Percentiles rank a stretch among this genome's conserved stretches.
Conservation (phyloP, 2,329 filamentous ascomycete genomes). For the Trichoderma arundinaceum region DNA sequence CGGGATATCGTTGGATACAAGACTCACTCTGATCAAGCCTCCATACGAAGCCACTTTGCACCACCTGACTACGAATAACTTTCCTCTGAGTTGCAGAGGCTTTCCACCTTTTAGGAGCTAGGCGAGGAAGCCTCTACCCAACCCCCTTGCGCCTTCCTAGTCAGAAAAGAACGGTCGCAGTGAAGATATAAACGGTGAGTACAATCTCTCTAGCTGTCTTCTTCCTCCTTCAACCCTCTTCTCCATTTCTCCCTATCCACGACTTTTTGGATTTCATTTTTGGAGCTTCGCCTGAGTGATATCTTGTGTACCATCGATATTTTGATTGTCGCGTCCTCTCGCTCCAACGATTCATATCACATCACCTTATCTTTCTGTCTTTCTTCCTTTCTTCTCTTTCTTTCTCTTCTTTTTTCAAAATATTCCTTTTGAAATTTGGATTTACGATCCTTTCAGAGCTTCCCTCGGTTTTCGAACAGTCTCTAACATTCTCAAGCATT, state of each 20-base stretch:
- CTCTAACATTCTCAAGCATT: background rate
- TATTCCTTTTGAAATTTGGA: background rate
- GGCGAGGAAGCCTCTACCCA: background rate
- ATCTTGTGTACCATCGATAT: background rate
- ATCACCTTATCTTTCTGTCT: too few relatives aligned
- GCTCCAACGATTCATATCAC: background rate
- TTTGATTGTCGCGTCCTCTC: slow-evolving; percentile 14
- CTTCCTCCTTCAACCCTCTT: background rate
- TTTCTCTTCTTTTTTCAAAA: background rate
- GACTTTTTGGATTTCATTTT: slow-evolving; percentile 16
- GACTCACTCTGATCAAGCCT: background rate
- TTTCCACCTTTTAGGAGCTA: background rate
- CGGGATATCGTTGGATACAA: slow-evolving; percentile 9
- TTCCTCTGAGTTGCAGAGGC: background rate
- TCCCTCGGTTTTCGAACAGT: background rate
- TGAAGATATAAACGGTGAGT: background rate
- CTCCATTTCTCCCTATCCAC: background rate
- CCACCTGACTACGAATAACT: background rate
- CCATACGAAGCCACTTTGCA: too few relatives aligned
- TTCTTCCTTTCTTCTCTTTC: background rate
- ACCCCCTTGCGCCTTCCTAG: slow-evolving; percentile 9
- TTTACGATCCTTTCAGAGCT: background rate
- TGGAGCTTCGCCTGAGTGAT: background rate
- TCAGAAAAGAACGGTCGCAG: background rate
- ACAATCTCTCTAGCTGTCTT: background rate